Evolutionary conservation across 1,284 basidiomycete species (phyloP), one percentile per base, ranked within the genome.

Genomic region (Trametes hirsuta): DNA sequence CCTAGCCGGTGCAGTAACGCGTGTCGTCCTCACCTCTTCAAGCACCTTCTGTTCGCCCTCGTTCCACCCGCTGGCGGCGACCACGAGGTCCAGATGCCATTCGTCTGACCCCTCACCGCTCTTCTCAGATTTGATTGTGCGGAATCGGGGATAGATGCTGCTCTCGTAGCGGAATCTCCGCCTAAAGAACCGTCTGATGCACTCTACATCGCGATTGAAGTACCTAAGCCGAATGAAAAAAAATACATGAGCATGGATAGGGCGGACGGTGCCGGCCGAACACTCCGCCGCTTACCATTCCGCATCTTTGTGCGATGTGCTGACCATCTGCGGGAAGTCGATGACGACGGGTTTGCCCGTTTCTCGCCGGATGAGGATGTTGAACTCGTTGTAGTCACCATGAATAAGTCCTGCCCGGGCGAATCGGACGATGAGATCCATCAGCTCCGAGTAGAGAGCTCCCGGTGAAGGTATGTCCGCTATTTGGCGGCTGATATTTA

Each of bases 281-380:
- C 22, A 41, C 21, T 8, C 30, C 34, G 25, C 24, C 21, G 18
- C 90, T 76, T 69, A 96, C 94, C 91, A 97, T 79, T 98, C 97
- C 10, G 97, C 97, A 74, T 99, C 98, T 70, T 89, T 86, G 71
- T 99, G 97, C 50, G 95, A 92, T 39, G 94, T 97, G 80, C 93
- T 95, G 75, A 99, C 94, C 97, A 99, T 98, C 79, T 99, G 97
- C 2, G 97, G 97, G 73, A 99, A 99, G 78, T 99, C 97, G 68
- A 99, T 99, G 37, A 99, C 87, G 55, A 98, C 79, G 5, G 97
- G 93, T 68, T 95, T 89, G 8, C 93, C 91, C 42, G 82, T 83
- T 55, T 88, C 88, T 52, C 89, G 86, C 47, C 86, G 84, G 65
- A 99, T 94, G 62, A 99, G 86, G 69, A 99, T 95, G 75, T 99